phyloP scores from a whole-genome alignment of 352 stramenopile genomes.

The Phytophthora chlamydospora region DNA sequence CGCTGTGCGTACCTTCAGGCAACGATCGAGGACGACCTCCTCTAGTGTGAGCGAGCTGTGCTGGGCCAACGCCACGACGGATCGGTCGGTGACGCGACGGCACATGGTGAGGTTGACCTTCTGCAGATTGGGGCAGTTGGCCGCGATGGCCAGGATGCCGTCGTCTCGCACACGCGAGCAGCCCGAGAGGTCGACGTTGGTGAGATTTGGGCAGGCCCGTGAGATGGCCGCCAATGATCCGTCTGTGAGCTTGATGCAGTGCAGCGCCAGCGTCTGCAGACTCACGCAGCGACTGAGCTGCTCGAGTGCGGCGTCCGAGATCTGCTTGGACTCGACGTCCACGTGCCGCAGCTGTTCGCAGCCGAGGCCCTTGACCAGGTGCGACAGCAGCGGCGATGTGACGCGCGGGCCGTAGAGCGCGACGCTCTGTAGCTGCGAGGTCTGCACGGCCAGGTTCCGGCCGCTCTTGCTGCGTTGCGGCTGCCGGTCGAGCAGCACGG shows the following conservation, averaged over 20 bases:
- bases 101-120: slow-evolving; percentile 84
- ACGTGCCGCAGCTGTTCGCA: slow-evolving; percentile 45
- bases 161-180: slow-evolving; percentile 82
- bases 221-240: slow-evolving; percentile 51
- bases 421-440: slow-evolving; percentile 53
- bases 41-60: slow-evolving; percentile 44
- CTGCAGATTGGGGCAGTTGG: slow-evolving; percentile 51
- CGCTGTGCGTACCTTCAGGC: slow-evolving; percentile 53
- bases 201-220: slow-evolving; percentile 43
- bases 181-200: slow-evolving; percentile 67
- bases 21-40: slow-evolving; percentile 59
- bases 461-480: slow-evolving; percentile 17
- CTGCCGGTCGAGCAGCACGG: slow-evolving; percentile 32
- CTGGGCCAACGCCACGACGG: slow-evolving; percentile 59
- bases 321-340: slow-evolving; percentile 79
- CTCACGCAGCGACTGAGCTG: slow-evolving; percentile 42
- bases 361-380: slow-evolving; percentile 51
- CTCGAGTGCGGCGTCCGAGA: slow-evolving; percentile 51
- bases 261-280: slow-evolving; percentile 49
- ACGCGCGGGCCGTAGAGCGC: slow-evolving; percentile 71
- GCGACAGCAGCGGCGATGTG: slow-evolving; percentile 42
- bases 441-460: slow-evolving; percentile 7
- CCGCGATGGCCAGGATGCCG: slow-evolving; percentile 68
- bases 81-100: slow-evolving; percentile 74
- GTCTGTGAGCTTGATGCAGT: slow-evolving; percentile 83